Conservation (phyloP, 768 basidiomycete genomes). For the Galerina marginata region DNA sequence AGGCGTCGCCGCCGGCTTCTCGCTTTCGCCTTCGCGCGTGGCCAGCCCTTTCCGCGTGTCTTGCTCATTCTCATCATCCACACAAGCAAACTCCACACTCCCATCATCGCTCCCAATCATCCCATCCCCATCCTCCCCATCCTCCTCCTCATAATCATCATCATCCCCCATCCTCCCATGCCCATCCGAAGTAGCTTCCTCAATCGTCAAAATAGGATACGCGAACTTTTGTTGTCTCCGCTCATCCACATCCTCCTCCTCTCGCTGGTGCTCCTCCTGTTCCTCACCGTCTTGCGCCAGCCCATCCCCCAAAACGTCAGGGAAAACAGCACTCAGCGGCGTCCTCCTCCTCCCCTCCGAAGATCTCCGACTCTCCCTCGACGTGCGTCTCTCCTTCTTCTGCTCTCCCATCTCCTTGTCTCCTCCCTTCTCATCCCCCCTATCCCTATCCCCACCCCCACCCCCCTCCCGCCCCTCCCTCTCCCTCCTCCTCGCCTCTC, state of each 20-base stretch:
- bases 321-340: slow-evolving; percentile 65
- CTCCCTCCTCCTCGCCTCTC: slow-evolving; percentile 49
- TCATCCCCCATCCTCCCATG: slow-evolving; percentile 36
- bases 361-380: slow-evolving; percentile 50
- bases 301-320: slow-evolving; percentile 35
- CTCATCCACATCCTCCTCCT: slow-evolving; percentile 5
- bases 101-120: too few species aligned
- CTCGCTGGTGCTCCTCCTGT: slow-evolving; percentile 13
- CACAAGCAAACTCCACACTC: too few species aligned
- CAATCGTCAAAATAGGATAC: slow-evolving; percentile 47
- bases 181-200: slow-evolving; percentile 60
- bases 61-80: too few species aligned
- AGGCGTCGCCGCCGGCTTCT: slow-evolving; percentile 39
- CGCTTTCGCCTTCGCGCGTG: not conserved
- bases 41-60: too few species aligned
- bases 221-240: slow-evolving; percentile 8
- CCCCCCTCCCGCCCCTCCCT: slow-evolving; percentile 46
- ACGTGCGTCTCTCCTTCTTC: slow-evolving; percentile 33
- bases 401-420: slow-evolving; percentile 41
- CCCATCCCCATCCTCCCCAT: slow-evolving; percentile 14
- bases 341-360: slow-evolving; percentile 60
- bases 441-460: slow-evolving; percentile 44
- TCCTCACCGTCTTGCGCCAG: too few species aligned
- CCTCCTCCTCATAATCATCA: slow-evolving; percentile 19
- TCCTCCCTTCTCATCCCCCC: slow-evolving; percentile 40